Conservation (phyloP, 1,139 yeast species). For the Pichia sp. region DNA sequence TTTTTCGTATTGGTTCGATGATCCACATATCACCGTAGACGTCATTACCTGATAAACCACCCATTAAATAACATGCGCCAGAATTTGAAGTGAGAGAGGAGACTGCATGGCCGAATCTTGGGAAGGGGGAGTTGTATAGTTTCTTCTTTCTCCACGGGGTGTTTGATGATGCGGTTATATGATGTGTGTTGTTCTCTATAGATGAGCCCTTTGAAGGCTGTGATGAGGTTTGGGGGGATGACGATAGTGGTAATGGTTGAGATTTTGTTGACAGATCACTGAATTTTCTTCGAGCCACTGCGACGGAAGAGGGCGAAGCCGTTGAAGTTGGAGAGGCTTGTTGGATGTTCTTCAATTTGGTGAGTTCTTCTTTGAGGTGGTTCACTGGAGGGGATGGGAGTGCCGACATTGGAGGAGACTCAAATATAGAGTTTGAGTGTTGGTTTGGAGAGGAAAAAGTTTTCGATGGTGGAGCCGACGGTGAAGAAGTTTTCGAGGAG, state of each 20-base stretch:
- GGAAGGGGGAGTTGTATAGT: constrained; percentile 81
- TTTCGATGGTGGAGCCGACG: background rate
- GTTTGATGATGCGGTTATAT: no score
- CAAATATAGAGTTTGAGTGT: constrained; percentile 1
- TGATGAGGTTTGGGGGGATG: no score
- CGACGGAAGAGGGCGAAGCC: no score
- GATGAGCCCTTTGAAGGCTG: no score
- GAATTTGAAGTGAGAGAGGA: constrained; percentile 72
- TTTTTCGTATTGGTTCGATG: constrained; percentile 45
- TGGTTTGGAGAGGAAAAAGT: background rate
- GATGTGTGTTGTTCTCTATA: no score
- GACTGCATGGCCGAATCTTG: constrained; percentile 93
- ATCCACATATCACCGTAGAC: constrained; percentile 97
- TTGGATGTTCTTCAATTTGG: background rate
- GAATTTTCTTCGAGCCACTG: no score
- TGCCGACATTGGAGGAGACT: constrained; percentile 11
- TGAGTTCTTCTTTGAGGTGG: constrained; percentile 4
- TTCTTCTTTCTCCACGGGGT: constrained; percentile 80
- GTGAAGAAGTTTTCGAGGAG: background rate
- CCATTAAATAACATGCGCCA: constrained; percentile 87
- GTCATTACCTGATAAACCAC: constrained; percentile 89
- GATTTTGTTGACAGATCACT: no score
- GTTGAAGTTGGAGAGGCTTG: no score
- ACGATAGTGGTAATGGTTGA: no score
- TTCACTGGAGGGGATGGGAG: constrained; percentile 13